Evolutionary conservation across 345 rosid genomes (phyloP).

Genomic region (Tarenaya hassleriana): DNA sequence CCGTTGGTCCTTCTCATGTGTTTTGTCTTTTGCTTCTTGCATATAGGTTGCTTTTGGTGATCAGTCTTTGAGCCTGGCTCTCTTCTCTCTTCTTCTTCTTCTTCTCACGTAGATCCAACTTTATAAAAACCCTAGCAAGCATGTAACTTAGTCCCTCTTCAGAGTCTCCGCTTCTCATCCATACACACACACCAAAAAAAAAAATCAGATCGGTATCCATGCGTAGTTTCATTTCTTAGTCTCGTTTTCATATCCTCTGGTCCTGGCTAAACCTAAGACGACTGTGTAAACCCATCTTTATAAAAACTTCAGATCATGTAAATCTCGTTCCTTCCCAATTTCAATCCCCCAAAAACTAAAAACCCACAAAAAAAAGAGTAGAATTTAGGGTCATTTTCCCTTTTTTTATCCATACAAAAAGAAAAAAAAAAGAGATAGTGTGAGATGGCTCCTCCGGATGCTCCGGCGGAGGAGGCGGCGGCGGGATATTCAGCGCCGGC

Average conservation of each 20-base stretch:
- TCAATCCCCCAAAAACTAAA: slow-evolving; percentile 1
- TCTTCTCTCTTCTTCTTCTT: slow-evolving; percentile 18
- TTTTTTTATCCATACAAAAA: background rate
- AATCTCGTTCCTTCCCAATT: slow-evolving; percentile 17
- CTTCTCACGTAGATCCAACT: slow-evolving; percentile 24
- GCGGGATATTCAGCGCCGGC: slow-evolving; percentile 48
- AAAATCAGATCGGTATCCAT: slow-evolving; percentile 1
- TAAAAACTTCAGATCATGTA: slow-evolving; percentile 64
- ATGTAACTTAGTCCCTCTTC: slow-evolving; percentile 23
- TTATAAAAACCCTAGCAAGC: slow-evolving; percentile 31
- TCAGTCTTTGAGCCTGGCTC: too few relatives aligned
- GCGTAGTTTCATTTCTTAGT: slow-evolving; percentile 16
- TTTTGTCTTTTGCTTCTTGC: too few relatives aligned
- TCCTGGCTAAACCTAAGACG: slow-evolving; percentile 44
- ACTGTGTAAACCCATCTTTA: slow-evolving; percentile 42
- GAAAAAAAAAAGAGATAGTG: background rate
- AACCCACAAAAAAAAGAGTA: slow-evolving; percentile 20
- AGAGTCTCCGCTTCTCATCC: background rate
- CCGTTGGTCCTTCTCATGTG: too few relatives aligned
- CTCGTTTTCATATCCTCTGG: slow-evolving; percentile 11
- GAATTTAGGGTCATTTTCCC: background rate
- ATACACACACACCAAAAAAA: background rate
- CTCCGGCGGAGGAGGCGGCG: slow-evolving; percentile 35
- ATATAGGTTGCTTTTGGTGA: too few relatives aligned
- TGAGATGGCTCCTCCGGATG: slow-evolving; percentile 12